A percentile compares a stretch with the other conserved stretches of the same genome.
These are phyloP conservation scores for Scedosporium dehoogii DNA, from an alignment of 2,329 filamentous ascomycete genomes.

Conservation along the genomic window DNA sequence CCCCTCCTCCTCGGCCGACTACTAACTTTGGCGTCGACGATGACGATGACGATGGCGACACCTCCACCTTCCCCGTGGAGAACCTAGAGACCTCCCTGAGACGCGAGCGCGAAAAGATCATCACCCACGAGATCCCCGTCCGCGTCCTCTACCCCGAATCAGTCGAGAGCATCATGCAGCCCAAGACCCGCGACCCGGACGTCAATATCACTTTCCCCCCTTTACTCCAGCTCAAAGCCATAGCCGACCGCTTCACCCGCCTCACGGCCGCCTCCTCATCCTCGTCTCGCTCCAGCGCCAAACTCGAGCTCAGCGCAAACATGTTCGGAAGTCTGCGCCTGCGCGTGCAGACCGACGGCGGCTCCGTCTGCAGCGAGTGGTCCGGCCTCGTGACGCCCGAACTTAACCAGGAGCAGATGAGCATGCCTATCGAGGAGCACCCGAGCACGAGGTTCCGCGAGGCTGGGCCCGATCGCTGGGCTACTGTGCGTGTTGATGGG, in stretches of 20 bases:
- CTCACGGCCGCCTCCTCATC: conserved; percentile 49
- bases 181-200: conserved; percentile 80
- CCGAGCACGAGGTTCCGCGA: conserved; percentile 71
- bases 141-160: conserved; percentile 73
- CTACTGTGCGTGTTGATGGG: conserved; percentile 82
- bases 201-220: conserved; percentile 88
- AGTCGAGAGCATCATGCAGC: conserved; percentile 91
- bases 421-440: conserved; percentile 64
- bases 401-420: conserved; percentile 67
- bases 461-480: conserved; percentile 74
- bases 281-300: conserved; percentile 28
- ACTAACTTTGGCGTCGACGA: conserved; percentile 21
- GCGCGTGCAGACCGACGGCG: conserved; percentile 70
- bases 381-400: conserved; percentile 77
- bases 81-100: conserved; percentile 47
- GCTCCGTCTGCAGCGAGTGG: conserved; percentile 82
- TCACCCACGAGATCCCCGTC: conserved; percentile 94
- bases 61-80: conserved; percentile 33
- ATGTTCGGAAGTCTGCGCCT: conserved; percentile 84
- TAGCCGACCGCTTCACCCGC: conserved; percentile 91
- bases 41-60: conserved; percentile 27
- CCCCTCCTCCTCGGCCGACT: conserved; percentile 15
- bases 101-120: conserved; percentile 76
- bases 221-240: conserved; percentile 79
- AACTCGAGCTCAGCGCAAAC: conserved; percentile 81